Evolutionary conservation across 1,139 yeast genomes (phyloP).

Genomic region (Candida tetrigidarum): DNA sequence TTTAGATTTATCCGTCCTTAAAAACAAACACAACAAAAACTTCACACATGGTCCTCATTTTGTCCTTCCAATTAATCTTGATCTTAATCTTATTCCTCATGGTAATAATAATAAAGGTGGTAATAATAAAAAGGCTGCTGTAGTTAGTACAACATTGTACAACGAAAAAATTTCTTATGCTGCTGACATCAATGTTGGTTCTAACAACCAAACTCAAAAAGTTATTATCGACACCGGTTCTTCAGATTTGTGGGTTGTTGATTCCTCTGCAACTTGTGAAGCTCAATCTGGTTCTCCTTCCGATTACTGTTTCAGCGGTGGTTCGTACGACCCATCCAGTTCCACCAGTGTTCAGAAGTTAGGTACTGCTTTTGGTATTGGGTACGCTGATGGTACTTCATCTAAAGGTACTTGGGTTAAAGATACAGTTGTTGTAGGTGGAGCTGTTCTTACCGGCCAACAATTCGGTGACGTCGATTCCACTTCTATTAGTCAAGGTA

Average conservation of each 20-base stretch:
- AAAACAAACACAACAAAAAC: neutral
- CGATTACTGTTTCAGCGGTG: slow-evolving; percentile 8
- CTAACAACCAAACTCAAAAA: slow-evolving; percentile 21
- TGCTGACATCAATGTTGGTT: slow-evolving; percentile 23
- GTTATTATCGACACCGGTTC: slow-evolving; percentile 34
- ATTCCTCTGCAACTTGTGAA: slow-evolving; percentile 11
- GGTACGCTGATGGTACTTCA: slow-evolving; percentile 17
- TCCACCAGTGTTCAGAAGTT: slow-evolving; percentile 17
- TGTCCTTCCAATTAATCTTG: too few species aligned
- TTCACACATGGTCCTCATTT: slow-evolving; percentile 1
- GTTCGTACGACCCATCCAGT: slow-evolving; percentile 10
- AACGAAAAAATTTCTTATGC: slow-evolving; percentile 8
- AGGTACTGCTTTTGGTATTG: slow-evolving; percentile 11
- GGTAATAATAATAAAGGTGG: too few species aligned
- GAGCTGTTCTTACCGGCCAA: slow-evolving; percentile 13
- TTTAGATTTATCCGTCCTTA: neutral
- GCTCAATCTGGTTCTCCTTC: neutral
- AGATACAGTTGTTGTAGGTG: slow-evolving; percentile 30
- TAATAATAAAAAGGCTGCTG: too few species aligned
- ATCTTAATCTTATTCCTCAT: too few species aligned
- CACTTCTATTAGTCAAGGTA: slow-evolving; percentile 17
- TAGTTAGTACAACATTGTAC: too few species aligned
- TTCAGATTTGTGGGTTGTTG: slow-evolving; percentile 31
- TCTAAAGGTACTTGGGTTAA: slow-evolving; percentile 61
- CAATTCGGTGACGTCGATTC: slow-evolving; percentile 22